These are phyloP conservation scores for Aphelidium insulamus DNA, from an alignment of 371 early-diverging fungal genomes.

Conservation along the genomic window DNA sequence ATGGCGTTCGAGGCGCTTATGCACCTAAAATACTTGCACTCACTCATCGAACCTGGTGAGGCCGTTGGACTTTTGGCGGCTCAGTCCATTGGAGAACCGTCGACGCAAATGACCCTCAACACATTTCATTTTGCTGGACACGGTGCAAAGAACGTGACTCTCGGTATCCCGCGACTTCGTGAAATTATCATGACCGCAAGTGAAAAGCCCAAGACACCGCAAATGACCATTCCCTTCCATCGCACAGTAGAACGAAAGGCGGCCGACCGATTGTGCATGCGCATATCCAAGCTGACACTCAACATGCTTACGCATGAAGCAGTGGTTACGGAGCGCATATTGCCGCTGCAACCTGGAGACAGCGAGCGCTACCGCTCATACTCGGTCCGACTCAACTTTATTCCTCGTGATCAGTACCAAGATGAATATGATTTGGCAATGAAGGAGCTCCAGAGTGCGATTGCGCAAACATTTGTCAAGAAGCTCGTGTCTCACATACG, in stretches of 20 bases:
- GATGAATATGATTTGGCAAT: constrained; percentile 51
- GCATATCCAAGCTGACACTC: constrained; percentile 40
- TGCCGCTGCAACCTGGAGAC: background rate
- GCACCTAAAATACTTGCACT: constrained; percentile 79
- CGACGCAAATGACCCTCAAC: constrained; percentile 99
- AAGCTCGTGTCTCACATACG: constrained; percentile 39
- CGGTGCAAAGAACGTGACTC: constrained; percentile 94
- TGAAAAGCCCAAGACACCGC: constrained; percentile 79
- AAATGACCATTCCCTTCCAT: constrained; percentile 68
- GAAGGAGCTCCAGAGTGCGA: constrained; percentile 37
- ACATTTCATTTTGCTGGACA: constrained; percentile 99
- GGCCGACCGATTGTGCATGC: constrained; percentile 32
- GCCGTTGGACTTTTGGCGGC: constrained; percentile 97
- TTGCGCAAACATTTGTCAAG: constrained; percentile 45
- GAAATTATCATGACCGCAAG: constrained; percentile 99
- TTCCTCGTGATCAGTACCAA: constrained; percentile 46
- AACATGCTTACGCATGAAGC: constrained; percentile 63
- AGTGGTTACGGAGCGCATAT: constrained; percentile 33
- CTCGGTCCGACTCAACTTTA: constrained; percentile 57
- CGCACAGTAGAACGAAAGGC: constrained; percentile 30
- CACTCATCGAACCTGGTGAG: constrained; percentile 93
- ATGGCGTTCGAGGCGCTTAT: constrained; percentile 62
- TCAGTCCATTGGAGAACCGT: constrained; percentile 99
- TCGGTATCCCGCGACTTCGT: constrained; percentile 98
- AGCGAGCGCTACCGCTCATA: constrained; percentile 33